Evolutionary conservation across 2,329 filamentous ascomycete genomes (phyloP), one percentile per base, ranked within the genome.

Genomic region (Cercospora sp.): DNA sequence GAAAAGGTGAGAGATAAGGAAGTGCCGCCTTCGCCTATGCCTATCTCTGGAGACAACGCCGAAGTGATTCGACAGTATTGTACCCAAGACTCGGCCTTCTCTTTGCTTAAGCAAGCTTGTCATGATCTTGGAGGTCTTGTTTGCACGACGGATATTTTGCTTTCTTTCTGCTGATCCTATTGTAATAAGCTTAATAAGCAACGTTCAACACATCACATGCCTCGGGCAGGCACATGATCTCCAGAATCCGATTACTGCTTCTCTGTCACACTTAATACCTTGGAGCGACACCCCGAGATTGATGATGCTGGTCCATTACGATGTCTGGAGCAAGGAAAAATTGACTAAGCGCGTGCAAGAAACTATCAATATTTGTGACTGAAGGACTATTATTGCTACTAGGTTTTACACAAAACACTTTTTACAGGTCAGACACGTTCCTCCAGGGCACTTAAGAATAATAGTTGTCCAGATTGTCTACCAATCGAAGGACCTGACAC

Each of bases 401-500:
- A 36, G 18, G 20, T 5, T 8, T 16, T n/a, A n/a, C 23, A 18
- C 18, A 5, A 5, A 13, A 23, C n/a, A 33, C 55, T 16, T 33
- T 23, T 16, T 59, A 12, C 55, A 59, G 28, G 18, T 36, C 55
- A 7, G n/a, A 23, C 28, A 8, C 3, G 28, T 3, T 28, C 16
- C 26, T n/a, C 10, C n/a, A 63, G 5, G n/a, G 20, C 30, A 13
- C 13, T 20, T 18, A 67, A 31, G 63, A 33, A 45, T 66, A 68
- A 39, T 68, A 70, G 10, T 36, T 28, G 18, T 65, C 65, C 12
- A 68, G 12, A 20, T 65, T 55, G n/a, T 63, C 62, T 5, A 70
- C 62, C 33, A 69, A 18, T 51, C 42, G 31, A 53, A 69, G 10
- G 12, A 70, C 67, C 51, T 62, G 48, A 33, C 69, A 70, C 26